Conservation (phyloP, 352 stramenopile genomes). For the Nothophytophthora sp. region DNA sequence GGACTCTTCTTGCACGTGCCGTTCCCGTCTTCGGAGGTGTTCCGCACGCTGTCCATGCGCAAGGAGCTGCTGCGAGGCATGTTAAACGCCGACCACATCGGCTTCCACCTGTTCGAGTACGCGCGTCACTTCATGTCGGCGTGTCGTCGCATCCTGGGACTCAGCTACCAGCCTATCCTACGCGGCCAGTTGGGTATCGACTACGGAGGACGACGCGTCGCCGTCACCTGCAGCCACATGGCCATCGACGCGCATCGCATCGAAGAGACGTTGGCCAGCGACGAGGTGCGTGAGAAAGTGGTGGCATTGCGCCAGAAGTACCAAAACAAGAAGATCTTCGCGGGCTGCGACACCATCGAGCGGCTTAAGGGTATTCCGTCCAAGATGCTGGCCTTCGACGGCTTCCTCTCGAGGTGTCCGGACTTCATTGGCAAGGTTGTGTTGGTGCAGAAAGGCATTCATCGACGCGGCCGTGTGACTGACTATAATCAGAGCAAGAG, state of each 20-base stretch:
- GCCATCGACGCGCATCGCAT: slow-evolving; percentile 63
- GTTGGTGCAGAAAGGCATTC: slow-evolving; percentile 81
- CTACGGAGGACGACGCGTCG: slow-evolving; percentile 93
- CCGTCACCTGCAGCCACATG: slow-evolving; percentile 95
- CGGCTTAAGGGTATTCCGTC: slow-evolving; percentile 96
- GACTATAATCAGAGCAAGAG: slow-evolving; percentile 96
- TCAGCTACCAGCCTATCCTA: slow-evolving; percentile 93
- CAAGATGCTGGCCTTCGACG: slow-evolving; percentile 96
- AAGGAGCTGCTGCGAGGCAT: slow-evolving; percentile 91
- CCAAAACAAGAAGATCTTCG: slow-evolving; percentile 85
- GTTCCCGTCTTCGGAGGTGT: slow-evolving; percentile 98
- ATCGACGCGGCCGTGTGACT: slow-evolving; percentile 83
- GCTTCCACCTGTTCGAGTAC: slow-evolving; percentile 95
- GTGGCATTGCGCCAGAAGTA: slow-evolving; percentile 65
- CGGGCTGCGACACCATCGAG: slow-evolving; percentile 94
- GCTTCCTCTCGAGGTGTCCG: slow-evolving; percentile 88
- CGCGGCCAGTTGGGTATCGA: slow-evolving; percentile 93
- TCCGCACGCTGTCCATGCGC: slow-evolving; percentile 94
- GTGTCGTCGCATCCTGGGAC: slow-evolving; percentile 92
- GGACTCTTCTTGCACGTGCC: slow-evolving; percentile 98
- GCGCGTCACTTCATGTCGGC: slow-evolving; percentile 91
- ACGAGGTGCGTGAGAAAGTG: slow-evolving; percentile 50
- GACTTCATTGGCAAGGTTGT: slow-evolving; percentile 83
- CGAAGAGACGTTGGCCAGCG: slow-evolving; percentile 44
- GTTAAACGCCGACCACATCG: slow-evolving; percentile 92